Conservation (phyloP, 169 alveolate genomes). For the Neospora caninum region DNA sequence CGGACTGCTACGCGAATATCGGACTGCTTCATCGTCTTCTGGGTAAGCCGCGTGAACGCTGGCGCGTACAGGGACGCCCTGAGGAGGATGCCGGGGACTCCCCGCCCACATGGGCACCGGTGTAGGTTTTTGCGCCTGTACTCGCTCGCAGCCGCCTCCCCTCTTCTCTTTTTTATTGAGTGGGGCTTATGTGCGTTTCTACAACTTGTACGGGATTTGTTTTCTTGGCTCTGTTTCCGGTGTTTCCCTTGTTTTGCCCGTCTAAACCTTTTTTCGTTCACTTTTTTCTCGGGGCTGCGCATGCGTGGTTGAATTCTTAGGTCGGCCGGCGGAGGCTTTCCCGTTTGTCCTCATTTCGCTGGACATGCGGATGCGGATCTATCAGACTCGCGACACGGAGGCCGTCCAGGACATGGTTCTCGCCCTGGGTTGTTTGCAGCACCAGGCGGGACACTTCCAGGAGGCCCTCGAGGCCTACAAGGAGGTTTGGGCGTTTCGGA, state of each 20-base stretch:
- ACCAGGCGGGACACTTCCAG: constrained; percentile 73
- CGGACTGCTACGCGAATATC: constrained; percentile 72
- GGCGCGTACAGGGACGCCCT: too few species aligned
- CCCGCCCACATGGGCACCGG: too few species aligned
- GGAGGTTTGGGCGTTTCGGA: constrained; percentile 71
- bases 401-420: constrained; percentile 68
- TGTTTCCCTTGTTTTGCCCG: too few species aligned
- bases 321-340: constrained; percentile 60
- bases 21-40: constrained; percentile 69
- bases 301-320: not conserved
- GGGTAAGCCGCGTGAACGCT: constrained; percentile 35
- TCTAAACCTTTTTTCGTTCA: not conserved
- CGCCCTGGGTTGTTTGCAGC: constrained; percentile 75
- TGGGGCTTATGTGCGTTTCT: too few species aligned
- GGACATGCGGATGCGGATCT: constrained; percentile 72
- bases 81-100: too few species aligned
- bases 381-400: constrained; percentile 36
- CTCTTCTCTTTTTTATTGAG: too few species aligned
- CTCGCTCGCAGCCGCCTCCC: too few species aligned
- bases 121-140: too few species aligned
- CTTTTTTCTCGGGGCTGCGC: not conserved
- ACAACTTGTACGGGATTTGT: too few species aligned
- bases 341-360: constrained; percentile 64
- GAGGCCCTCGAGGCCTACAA: constrained; percentile 71
- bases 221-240: not conserved